phyloP scores from a whole-genome alignment of 192 early-diverging fungal species.

The Spinellus fusiger region DNA sequence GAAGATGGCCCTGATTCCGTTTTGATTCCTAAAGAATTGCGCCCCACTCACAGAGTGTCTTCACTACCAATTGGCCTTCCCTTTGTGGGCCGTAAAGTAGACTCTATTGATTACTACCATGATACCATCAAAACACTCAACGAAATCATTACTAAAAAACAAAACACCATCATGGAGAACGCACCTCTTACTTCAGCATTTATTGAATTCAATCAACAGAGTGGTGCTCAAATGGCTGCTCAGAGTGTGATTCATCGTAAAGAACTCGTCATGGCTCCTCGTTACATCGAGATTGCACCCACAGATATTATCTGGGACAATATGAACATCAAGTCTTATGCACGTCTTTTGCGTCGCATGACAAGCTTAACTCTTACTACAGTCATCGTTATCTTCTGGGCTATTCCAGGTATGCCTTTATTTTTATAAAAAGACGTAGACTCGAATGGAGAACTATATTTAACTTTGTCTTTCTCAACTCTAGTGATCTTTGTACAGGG shows the following conservation, averaged over 20 bases:
- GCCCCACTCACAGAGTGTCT: conserved; percentile 50
- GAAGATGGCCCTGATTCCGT: conserved; percentile 10
- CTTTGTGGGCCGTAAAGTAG: conserved; percentile 58
- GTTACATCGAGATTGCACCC: conserved; percentile 58
- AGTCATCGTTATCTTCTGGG: conserved; percentile 68
- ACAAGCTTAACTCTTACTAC: conserved; percentile 43
- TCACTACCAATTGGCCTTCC: conserved; percentile 35
- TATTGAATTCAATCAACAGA: conserved; percentile 70
- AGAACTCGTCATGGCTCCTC: conserved; percentile 59
- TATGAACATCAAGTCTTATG: conserved; percentile 46
- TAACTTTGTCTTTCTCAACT: not conserved
- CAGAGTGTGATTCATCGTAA: conserved; percentile 55
- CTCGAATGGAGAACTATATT: not conserved
- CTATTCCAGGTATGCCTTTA: conserved; percentile 45
- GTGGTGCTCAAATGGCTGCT: conserved; percentile 76
- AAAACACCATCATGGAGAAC: conserved; percentile 22
- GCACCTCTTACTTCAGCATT: conserved; percentile 62
- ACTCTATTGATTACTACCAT: conserved; percentile 47
- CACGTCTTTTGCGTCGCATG: conserved; percentile 49
- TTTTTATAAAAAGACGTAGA: not conserved
- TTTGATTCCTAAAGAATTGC: conserved; percentile 33
- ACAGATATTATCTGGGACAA: conserved; percentile 82
- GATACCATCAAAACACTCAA: conserved; percentile 38
- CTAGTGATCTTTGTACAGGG: conserved; percentile 51
- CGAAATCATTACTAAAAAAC: conserved; percentile 36